These are phyloP conservation scores for Nicotiana sylvestris DNA, from an alignment of 257 asterid species.

Conservation along the genomic window DNA sequence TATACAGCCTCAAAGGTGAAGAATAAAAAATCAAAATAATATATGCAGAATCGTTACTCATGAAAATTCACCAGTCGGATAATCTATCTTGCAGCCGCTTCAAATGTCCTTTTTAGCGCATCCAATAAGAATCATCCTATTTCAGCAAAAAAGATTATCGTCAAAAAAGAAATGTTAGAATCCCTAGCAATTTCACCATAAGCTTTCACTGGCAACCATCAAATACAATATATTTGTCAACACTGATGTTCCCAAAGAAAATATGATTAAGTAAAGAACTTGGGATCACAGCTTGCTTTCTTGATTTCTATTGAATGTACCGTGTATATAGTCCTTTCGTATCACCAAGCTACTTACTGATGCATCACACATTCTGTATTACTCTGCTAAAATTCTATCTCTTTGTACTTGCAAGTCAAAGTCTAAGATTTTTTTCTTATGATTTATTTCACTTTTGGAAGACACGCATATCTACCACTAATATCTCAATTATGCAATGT, in stretches of 20 bases:
- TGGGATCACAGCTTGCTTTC: neutral
- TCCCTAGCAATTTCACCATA: neutral
- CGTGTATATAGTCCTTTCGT: neutral
- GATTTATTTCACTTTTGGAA: neutral
- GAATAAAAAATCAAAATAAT: constrained; percentile 14
- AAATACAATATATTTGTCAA: neutral
- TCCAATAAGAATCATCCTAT: constrained; percentile 49
- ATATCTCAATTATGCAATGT: neutral
- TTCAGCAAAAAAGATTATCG: neutral
- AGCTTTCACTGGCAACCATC: neutral
- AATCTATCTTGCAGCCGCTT: neutral
- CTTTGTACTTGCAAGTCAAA: neutral
- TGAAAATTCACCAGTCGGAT: neutral
- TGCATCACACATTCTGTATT: neutral
- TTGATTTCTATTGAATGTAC: neutral
- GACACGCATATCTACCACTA: neutral
- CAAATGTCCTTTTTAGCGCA: constrained; percentile 17
- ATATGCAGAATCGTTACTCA: constrained; percentile 10
- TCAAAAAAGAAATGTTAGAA: neutral
- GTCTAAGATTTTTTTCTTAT: neutral
- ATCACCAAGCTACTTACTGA: neutral
- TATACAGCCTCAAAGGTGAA: constrained; percentile 4
- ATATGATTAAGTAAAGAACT: neutral
- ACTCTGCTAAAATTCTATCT: neutral
- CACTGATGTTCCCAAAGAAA: neutral